phyloP scores from a whole-genome alignment of 345 rosid species.

The Crucihimalaya himalaica region DNA sequence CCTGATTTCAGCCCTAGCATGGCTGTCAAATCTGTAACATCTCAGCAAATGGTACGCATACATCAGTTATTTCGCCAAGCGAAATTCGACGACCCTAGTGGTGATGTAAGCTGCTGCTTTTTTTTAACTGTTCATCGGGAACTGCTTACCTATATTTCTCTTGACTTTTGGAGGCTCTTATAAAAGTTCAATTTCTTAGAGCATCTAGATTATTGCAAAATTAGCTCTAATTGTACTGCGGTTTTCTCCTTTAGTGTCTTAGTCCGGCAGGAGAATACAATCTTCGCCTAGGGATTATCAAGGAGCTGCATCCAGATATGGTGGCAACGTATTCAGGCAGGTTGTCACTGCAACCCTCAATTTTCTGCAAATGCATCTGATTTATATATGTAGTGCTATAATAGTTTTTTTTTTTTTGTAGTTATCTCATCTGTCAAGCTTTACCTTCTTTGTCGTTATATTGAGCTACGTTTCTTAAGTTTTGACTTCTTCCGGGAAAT shows the following conservation, averaged over 20 bases:
- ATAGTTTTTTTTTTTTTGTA: not conserved
- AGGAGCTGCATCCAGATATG: conserved; percentile 98
- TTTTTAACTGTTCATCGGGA: conserved; percentile 15
- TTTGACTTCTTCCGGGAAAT: conserved; percentile 33
- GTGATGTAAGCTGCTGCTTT: conserved; percentile 68
- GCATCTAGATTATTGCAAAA: conserved; percentile 4
- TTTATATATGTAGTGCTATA: conserved; percentile 1
- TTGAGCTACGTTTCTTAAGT: conserved; percentile 6
- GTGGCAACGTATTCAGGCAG: conserved; percentile 98
- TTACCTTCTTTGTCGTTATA: not conserved
- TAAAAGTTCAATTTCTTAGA: not conserved
- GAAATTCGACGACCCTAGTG: conserved; percentile 93
- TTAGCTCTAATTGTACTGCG: not conserved
- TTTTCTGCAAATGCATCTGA: conserved; percentile 15
- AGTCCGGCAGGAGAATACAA: conserved; percentile 98
- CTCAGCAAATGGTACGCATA: conserved; percentile 94
- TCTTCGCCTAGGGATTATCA: conserved; percentile 96
- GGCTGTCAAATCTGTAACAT: conserved; percentile 74
- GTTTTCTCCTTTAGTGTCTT: conserved; percentile 62
- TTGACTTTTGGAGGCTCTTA: conserved; percentile 6
- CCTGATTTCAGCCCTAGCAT: conserved; percentile 82
- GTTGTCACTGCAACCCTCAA: conserved; percentile 49
- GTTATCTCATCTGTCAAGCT: conserved; percentile 10
- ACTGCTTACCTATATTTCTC: conserved; percentile 26
- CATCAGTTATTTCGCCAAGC: conserved; percentile 99